phyloP scores from a whole-genome alignment of 73 alveolate genomes.

The Paramecium tetraurelia region DNA sequence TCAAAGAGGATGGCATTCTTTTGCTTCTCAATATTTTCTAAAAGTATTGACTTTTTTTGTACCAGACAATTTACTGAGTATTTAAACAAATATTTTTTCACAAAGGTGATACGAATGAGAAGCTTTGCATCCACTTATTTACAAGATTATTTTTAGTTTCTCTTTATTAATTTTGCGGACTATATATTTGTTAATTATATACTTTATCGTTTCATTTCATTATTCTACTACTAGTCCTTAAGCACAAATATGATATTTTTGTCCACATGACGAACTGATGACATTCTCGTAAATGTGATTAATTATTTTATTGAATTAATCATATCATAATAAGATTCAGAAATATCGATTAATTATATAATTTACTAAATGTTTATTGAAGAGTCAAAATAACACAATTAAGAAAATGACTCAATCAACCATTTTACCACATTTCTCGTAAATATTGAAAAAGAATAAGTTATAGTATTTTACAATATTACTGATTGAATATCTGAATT shows the following conservation, averaged over 20 bases:
- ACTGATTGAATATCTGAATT: too few species aligned
- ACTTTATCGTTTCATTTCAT: background rate
- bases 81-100: slow-evolving; percentile 25
- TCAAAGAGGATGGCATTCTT: background rate
- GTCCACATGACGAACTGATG: background rate
- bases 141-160: slow-evolving; percentile 22
- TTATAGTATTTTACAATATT: too few species aligned
- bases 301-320: background rate
- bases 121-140: slow-evolving; percentile 39
- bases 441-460: too few species aligned
- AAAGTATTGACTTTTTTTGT: background rate
- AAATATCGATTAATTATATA: background rate
- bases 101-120: slow-evolving; percentile 5
- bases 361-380: background rate
- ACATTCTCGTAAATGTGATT: background rate
- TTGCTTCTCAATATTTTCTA: slow-evolving; percentile 31
- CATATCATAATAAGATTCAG: background rate
- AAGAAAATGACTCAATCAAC: too few species aligned
- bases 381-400: background rate
- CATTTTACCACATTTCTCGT: too few species aligned
- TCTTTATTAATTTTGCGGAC: slow-evolving; percentile 40
- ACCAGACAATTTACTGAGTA: slow-evolving; percentile 1
- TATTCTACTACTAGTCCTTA: background rate
- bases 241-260: slow-evolving; percentile 20
- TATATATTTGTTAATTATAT: background rate